Evolutionary conservation across 768 basidiomycete species (phyloP), one percentile per base, ranked within the genome.

Genomic region (Aureoboletus auriporus): DNA sequence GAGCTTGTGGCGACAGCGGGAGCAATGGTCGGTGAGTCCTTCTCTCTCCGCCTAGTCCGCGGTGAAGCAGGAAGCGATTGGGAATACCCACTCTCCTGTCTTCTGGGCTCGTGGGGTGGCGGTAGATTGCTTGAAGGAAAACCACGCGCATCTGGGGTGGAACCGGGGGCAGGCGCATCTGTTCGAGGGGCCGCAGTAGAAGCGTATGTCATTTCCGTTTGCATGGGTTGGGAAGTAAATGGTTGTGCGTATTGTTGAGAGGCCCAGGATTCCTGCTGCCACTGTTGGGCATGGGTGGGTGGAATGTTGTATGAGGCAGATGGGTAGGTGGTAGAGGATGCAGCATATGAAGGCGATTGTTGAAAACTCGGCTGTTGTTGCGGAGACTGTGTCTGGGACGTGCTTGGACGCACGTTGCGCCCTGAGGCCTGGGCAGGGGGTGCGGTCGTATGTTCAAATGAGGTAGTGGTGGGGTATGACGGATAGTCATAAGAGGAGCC

Each of bases 401-500:
- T 56, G 51, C 52, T 55, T 30, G 67, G 53, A 51, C 59, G 64
- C 49, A 56, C 58, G 35, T 54, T 16, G 26, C 61, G 73, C 49
- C 55, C 61, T 52, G 62, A 54, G n/a, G 58, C 51, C 48, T 60
- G 70, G 55, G 64, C 45, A 47, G 59, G 50, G 49, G 62, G 61
- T 40, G 59, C 59, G 6, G 57, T 40, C 6, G 56, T 35, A 9
- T 51, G 51, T 38, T 62, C 63, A 41, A 56, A 66, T 5, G 66
- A 54, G 8, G 67, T 50, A 27, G 60, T 55, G 26, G 61, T 64
- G 26, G 61, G 65, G 50, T 78, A 76, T 47, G 72, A 63, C 28
- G 74, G 41, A 61, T 80, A 82, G 53, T 77, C 77, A 61, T 85
- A 84, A 49, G 70, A 56, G 47, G 70, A 70, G 33, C 68, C 62